A percentile compares a stretch with the other conserved stretches of the same genome.
phyloP scores from a whole-genome alignment of 2,329 filamentous ascomycete genomes.

The Ascocoryne sarcoides region DNA sequence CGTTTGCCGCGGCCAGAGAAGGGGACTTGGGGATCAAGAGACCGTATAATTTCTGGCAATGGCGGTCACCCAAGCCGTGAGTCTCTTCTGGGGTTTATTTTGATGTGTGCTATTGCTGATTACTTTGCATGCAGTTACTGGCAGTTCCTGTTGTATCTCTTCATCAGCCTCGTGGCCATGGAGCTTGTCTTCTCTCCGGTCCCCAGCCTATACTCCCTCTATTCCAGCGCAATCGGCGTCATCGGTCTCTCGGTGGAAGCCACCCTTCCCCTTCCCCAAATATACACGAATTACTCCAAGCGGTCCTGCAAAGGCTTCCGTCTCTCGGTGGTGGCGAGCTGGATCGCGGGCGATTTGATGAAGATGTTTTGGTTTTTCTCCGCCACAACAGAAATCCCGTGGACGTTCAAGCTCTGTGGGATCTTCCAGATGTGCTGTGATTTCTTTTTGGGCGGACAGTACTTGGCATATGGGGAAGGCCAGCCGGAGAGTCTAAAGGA shows the following conservation, averaged over 20 bases:
- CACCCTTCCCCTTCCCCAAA: conserved; percentile 72
- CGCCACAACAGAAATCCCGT: conserved; percentile 58
- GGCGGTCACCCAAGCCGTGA: conserved; percentile 60
- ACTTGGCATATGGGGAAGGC: conserved; percentile 57
- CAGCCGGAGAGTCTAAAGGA: conserved; percentile 19
- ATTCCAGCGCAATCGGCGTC: conserved; percentile 61
- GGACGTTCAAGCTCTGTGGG: conserved; percentile 74
- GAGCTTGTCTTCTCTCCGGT: conserved; percentile 59
- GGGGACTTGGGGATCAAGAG: conserved; percentile 36
- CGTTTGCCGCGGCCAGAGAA: conserved; percentile 45
- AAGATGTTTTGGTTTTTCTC: conserved; percentile 86
- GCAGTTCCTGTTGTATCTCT: conserved; percentile 65
- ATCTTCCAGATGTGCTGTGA: conserved; percentile 76
- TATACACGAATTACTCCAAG: conserved; percentile 59
- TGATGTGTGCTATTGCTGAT: conserved; percentile 1
- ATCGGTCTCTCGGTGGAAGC: conserved; percentile 73
- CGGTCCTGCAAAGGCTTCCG: conserved; percentile 71
- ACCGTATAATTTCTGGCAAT: conserved; percentile 78
- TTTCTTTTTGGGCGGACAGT: conserved; percentile 64
- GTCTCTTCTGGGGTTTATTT: conserved; percentile 4
- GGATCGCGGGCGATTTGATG: conserved; percentile 73
- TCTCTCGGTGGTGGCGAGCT: conserved; percentile 65
- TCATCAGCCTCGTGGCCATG: conserved; percentile 48
- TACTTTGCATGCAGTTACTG: conserved; percentile 50
- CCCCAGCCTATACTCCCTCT: conserved; percentile 49